A percentile compares a stretch with the other conserved stretches of the same genome.
phyloP scores from a whole-genome alignment of 305 asterid genomes.

The Stenogyne calaminthoides region DNA sequence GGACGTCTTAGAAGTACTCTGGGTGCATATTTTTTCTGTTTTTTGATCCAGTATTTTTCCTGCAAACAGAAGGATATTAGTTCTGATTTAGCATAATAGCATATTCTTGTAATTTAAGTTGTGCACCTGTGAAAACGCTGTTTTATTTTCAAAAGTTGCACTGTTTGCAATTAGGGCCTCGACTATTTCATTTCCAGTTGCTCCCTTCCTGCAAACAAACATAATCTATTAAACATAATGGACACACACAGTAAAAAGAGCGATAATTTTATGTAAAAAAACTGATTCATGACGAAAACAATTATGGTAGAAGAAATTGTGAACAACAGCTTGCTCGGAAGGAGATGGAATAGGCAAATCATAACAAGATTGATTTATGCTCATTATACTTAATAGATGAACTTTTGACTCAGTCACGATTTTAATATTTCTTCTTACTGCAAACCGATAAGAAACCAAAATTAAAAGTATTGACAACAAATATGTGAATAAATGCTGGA shows the following conservation, averaged over 20 bases:
- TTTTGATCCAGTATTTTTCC: conserved; percentile 90
- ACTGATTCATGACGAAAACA: not conserved
- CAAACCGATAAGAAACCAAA: too few species aligned
- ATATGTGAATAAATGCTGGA: not conserved
- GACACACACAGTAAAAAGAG: not conserved
- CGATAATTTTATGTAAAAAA: not conserved
- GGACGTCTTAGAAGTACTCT: conserved; percentile 88
- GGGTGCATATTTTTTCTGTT: conserved; percentile 96
- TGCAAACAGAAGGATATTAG: conserved; percentile 41
- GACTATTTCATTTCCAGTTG: conserved; percentile 76
- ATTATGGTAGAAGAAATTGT: not conserved
- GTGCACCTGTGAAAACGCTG: conserved; percentile 86
- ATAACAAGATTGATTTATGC: not conserved
- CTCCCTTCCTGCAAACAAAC: conserved; percentile 63
- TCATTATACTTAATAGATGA: too few species aligned
- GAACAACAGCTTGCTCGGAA: not conserved
- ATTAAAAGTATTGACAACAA: too few species aligned
- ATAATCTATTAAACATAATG: conserved; percentile 13
- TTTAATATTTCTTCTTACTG: not conserved
- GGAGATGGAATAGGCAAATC: not conserved
- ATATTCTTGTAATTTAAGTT: not conserved
- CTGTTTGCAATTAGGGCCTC: conserved; percentile 90
- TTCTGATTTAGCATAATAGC: conserved; percentile 13
- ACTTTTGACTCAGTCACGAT: not conserved
- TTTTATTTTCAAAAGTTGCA: conserved; percentile 90